Conservation (phyloP, 352 stramenopile genomes). For the Pelagophyceae sp. region DNA sequence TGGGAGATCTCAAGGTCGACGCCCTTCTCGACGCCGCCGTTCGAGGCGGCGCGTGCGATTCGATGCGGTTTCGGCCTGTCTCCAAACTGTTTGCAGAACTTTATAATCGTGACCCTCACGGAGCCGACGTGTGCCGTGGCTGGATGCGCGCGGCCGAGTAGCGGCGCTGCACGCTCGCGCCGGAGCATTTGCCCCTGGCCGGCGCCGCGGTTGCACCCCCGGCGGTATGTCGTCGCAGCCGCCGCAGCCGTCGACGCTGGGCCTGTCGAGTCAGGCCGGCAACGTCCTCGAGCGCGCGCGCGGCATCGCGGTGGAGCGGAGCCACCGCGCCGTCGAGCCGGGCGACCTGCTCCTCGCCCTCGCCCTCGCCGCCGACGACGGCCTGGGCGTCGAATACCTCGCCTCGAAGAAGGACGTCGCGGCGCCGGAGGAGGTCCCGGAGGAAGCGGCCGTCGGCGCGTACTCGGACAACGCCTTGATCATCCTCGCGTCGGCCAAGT, state of each 20-base stretch:
- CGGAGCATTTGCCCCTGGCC: no score
- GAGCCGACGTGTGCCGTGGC: no score
- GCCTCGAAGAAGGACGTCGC: not conserved
- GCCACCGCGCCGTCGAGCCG: not conserved
- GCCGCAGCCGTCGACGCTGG: not conserved
- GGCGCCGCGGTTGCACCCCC: no score
- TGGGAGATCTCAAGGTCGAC: no score
- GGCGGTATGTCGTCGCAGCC: not conserved
- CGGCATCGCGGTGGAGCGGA: not conserved
- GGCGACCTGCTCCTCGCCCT: not conserved
- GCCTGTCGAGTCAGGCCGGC: not conserved
- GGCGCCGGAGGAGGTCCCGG: not conserved
- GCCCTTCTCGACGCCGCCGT: no score
- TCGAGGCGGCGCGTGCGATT: no score
- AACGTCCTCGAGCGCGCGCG: not conserved
- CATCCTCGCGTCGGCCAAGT: constrained; percentile 25
- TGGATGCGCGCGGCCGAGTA: no score
- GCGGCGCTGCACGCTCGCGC: no score
- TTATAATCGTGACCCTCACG: no score
- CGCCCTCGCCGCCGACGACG: not conserved
- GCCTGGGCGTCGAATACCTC: not conserved
- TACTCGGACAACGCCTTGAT: constrained; percentile 21
- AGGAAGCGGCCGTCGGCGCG: no score
- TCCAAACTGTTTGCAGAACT: no score
- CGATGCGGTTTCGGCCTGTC: no score